Conservation (phyloP, 2,329 filamentous ascomycete genomes). For the Sporothrix phasma region DNA sequence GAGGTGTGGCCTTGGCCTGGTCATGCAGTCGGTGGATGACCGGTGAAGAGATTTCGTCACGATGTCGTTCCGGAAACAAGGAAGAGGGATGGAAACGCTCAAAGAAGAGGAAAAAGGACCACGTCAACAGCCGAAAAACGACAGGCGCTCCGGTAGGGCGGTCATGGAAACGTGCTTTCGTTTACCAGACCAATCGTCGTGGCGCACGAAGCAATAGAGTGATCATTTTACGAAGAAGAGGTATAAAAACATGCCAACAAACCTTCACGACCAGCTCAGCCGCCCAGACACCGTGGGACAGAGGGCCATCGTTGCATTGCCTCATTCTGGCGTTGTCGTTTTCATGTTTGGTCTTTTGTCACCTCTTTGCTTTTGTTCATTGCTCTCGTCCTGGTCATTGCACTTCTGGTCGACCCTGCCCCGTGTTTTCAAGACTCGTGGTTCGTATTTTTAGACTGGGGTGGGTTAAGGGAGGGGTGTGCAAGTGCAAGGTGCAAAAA, state of each 20-base stretch:
- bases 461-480: neutral
- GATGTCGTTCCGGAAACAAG: neutral
- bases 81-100: neutral
- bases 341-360: too few species aligned
- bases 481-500: too few species aligned
- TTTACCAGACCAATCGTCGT: neutral
- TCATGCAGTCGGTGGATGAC: neutral
- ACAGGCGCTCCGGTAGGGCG: too few species aligned
- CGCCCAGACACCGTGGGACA: too few species aligned
- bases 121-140: neutral
- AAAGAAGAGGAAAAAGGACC: neutral
- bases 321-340: too few species aligned
- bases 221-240: too few species aligned
- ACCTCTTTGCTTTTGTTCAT: neutral
- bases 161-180: constrained; percentile 1
- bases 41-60: neutral
- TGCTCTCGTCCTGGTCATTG: neutral
- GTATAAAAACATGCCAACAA: too few species aligned
- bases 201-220: neutral
- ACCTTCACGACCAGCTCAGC: too few species aligned
- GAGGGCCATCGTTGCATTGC: too few species aligned
- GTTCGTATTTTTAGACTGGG: constrained; percentile 6
- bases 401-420: neutral
- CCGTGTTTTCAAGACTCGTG: neutral
- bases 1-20: too few species aligned